Percentiles rank a stretch among this genome's conserved stretches.
phyloP scores from a whole-genome alignment of 2,329 filamentous ascomycete species.

The Aspergillus caelatus region DNA sequence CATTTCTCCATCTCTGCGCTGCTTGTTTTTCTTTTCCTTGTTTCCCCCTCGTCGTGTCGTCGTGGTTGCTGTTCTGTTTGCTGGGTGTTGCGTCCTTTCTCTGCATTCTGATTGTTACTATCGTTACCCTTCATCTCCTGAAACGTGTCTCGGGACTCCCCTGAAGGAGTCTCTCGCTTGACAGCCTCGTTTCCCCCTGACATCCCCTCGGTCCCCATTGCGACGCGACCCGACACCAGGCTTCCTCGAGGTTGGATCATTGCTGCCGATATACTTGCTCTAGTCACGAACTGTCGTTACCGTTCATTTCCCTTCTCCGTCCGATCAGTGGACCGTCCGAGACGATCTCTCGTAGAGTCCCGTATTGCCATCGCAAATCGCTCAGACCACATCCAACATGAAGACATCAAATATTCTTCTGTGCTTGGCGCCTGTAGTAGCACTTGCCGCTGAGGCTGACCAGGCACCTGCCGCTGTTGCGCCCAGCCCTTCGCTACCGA shows the following conservation, averaged over 20 bases:
- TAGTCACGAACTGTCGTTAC: slow-evolving; percentile 4
- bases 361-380: not conserved
- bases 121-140: not conserved
- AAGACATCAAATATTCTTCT: slow-evolving; percentile 20
- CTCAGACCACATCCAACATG: slow-evolving; percentile 17
- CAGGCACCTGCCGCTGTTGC: slow-evolving; percentile 33
- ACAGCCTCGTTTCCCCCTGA: slow-evolving; percentile 3
- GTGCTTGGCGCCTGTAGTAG: slow-evolving; percentile 25
- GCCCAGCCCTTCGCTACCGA: slow-evolving; percentile 21
- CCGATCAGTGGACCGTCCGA: not conserved
- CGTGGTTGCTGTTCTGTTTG: slow-evolving; percentile 1
- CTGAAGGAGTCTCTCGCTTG: slow-evolving; percentile 9
- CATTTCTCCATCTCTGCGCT: slow-evolving; percentile 2
- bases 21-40: not conserved
- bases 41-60: not conserved
- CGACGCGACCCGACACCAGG: not conserved
- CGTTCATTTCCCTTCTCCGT: not conserved
- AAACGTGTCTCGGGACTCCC: not conserved
- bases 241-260: not conserved
- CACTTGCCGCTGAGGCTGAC: slow-evolving; percentile 25
- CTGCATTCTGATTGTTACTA: not conserved
- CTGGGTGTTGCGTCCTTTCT: not conserved
- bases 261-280: not conserved
- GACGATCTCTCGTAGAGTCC: not conserved
- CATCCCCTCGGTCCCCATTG: not conserved